Base-by-base conservation (phyloP, 1,284 basidiomycete genomes). In the Cryptococcus floricola region DNA sequence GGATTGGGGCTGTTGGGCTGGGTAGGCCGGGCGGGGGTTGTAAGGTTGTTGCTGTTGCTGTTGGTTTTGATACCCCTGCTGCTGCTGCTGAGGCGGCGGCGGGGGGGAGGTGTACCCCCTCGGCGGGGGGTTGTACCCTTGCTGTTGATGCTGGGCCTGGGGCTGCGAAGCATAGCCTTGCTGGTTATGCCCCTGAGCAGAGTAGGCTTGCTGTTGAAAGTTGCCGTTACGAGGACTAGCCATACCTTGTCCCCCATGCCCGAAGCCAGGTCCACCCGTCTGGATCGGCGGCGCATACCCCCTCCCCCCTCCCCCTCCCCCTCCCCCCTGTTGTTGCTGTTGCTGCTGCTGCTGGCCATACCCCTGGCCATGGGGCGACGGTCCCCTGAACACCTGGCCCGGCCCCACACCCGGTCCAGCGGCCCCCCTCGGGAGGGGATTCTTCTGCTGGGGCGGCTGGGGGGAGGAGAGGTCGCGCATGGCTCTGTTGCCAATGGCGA, bases 401-500 rank as follows among this genome's bases (percentile, higher is more conserved):
- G n/a, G 23, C 23, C 8, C 41, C 41, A 42, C n/a, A 18, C 41
- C 41, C 23, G 41, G 41, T 9, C 2, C 41, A 10, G 3, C n/a
- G 6, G 41, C 41, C n/a, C 23, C 41, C 39, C 67, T 51, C 0
- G 72, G 73, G 14, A 62, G 59, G 3, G 73, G 73, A 56, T 75
- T 73, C 19, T 67, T 61, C 52, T 73, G 70, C 16, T 57, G 47
- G 3, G 73, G 73, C 6, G 71, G 69, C 57, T 71, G 67, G 28
- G 73, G 73, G 8, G 64, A 63, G 0, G 69, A 69, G 4, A 67
- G 71, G 57, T 76, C 74, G 42, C 69, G 62, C 63, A 74, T 64
- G 8, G 75, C 76, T 28, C 70, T 64, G 51, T 75, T 68, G 19
- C 71, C 76, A 48, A 76, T 77, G n/a, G 76, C 75, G 52, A 77